phyloP scores from a whole-genome alignment of 306 rosid genomes.

The Quercus ilex region DNA sequence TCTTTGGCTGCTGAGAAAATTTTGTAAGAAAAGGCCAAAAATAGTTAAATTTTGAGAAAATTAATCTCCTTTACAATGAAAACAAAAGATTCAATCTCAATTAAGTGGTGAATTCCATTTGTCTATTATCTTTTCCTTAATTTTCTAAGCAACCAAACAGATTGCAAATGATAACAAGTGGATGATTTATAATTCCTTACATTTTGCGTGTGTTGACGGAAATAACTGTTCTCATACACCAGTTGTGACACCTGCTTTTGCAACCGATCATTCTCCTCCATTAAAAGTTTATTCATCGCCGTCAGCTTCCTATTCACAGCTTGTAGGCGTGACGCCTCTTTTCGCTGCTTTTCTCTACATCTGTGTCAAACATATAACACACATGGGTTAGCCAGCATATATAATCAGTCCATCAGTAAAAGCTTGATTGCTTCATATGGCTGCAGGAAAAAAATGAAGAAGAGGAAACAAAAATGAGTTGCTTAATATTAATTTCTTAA shows the following conservation, averaged over 20 bases:
- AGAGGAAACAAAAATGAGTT: not conserved
- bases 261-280: constrained; percentile 98
- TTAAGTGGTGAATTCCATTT: not conserved
- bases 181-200: constrained; percentile 27
- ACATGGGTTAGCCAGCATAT: not conserved
- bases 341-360: constrained; percentile 98
- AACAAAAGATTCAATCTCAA: not conserved
- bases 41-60: not conserved
- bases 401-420: not conserved
- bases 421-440: not conserved
- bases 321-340: constrained; percentile 91
- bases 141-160: not conserved
- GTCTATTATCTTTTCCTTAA: not conserved
- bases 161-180: not conserved
- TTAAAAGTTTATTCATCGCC: constrained; percentile 88
- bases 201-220: constrained; percentile 93
- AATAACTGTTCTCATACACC: constrained; percentile 85
- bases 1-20: not conserved
- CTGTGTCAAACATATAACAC: constrained; percentile 26
- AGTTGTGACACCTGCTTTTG: constrained; percentile 97
- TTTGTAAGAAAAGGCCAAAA: not conserved
- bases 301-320: constrained; percentile 90
- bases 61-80: not conserved
- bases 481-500: not conserved
- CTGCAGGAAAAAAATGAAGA: not conserved